Percentiles rank a stretch among this genome's conserved stretches.
These are phyloP conservation scores for Fomitopsis pinicola DNA, from an alignment of 1,284 basidiomycete species.

Conservation along the genomic window DNA sequence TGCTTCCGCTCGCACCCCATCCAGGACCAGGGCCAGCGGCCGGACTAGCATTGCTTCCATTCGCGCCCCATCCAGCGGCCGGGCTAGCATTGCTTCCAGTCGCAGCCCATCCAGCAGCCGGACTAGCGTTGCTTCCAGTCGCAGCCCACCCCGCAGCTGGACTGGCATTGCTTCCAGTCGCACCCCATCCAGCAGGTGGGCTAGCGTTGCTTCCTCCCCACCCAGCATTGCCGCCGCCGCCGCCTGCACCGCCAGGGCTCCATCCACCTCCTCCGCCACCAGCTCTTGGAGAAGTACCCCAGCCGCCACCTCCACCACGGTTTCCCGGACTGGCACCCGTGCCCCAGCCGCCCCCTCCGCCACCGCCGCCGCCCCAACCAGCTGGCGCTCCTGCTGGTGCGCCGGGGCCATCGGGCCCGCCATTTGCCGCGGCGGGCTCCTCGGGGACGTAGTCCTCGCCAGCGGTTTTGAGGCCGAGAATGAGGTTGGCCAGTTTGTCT, in stretches of 20 bases:
- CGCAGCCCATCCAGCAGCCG: neutral
- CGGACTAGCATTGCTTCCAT: constrained; percentile 2
- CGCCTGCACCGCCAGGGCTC: neutral
- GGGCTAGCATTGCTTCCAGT: constrained; percentile 2
- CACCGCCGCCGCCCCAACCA: constrained; percentile 5
- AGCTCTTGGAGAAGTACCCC: constrained; percentile 23
- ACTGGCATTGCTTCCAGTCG: constrained; percentile 2
- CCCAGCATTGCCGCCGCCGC: neutral
- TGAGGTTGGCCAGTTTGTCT: constrained; percentile 77
- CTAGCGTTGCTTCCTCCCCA: neutral
- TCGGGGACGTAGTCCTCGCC: constrained; percentile 43
- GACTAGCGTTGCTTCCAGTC: constrained; percentile 2
- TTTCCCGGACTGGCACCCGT: constrained; percentile 7
- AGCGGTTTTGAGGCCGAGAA: constrained; percentile 59
- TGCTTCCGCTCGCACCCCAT: neutral
- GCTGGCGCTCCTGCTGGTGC: constrained; percentile 12
- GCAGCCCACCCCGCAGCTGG: neutral
- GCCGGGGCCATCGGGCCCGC: constrained; percentile 16
- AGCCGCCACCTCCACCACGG: constrained; percentile 29
- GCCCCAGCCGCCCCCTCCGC: constrained; percentile 9
- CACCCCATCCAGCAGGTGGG: neutral
- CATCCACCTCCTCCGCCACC: constrained; percentile 5
- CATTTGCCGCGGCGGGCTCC: constrained; percentile 15
- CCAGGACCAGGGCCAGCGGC: neutral
- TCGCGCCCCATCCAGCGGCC: neutral